These are phyloP conservation scores for Trapa incisa DNA, from an alignment of 345 rosid species.

Conservation along the genomic window DNA sequence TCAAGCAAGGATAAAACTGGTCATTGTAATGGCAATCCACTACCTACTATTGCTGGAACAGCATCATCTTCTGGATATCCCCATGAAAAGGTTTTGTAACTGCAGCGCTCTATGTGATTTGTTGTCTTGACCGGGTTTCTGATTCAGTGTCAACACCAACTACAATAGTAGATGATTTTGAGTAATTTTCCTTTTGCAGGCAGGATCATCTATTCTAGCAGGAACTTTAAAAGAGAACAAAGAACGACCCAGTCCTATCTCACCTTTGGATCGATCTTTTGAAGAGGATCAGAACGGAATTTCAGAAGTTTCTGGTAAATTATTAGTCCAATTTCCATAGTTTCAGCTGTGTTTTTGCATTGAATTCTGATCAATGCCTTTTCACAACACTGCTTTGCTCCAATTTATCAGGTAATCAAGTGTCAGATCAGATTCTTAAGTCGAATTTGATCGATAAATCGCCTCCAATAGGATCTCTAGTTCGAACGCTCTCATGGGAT, in stretches of 20 bases:
- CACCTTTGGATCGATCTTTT: slow-evolving; percentile 65
- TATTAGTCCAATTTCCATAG: background rate
- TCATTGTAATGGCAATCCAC: slow-evolving; percentile 25
- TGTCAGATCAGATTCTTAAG: slow-evolving; percentile 20
- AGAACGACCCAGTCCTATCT: slow-evolving; percentile 92
- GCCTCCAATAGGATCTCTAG: slow-evolving; percentile 56
- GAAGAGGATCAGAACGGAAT: slow-evolving; percentile 45
- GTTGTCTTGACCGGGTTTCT: background rate
- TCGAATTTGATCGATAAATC: slow-evolving; percentile 73
- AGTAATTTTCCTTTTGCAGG: slow-evolving; percentile 35
- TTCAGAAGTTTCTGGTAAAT: slow-evolving; percentile 25
- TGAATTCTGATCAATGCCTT: background rate
- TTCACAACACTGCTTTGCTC: background rate
- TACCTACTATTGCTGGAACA: slow-evolving; percentile 19
- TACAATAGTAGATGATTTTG: slow-evolving; percentile 9
- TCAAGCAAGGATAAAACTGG: slow-evolving; percentile 36
- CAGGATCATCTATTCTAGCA: slow-evolving; percentile 25
- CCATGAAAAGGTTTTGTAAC: slow-evolving; percentile 16
- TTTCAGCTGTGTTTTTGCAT: background rate
- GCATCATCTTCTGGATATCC: slow-evolving; percentile 21
- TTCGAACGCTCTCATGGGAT: slow-evolving; percentile 50
- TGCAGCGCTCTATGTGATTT: background rate
- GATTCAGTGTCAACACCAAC: background rate
- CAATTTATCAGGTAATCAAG: slow-evolving; percentile 30
- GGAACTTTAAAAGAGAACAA: slow-evolving; percentile 45